A percentile compares a stretch with the other conserved stretches of the same genome.
These are phyloP conservation scores for Didymella pinodella DNA, from an alignment of 2,329 filamentous ascomycete species.

Conservation along the genomic window DNA sequence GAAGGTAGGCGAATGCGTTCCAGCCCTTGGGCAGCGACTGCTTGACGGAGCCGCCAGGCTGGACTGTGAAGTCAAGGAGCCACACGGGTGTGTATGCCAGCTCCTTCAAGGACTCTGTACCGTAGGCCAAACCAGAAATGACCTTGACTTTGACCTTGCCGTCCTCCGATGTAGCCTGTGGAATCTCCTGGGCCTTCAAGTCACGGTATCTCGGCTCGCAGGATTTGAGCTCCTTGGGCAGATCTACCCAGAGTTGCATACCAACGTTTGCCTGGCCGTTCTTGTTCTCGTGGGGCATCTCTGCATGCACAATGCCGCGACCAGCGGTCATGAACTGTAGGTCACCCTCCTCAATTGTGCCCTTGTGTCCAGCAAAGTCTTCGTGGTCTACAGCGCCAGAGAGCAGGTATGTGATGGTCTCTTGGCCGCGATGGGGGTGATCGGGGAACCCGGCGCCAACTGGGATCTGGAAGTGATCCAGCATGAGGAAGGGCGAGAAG, in stretches of 20 bases:
- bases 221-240: slow-evolving; percentile 80
- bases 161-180: slow-evolving; percentile 72
- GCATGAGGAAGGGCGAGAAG: slow-evolving; percentile 93
- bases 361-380: slow-evolving; percentile 86
- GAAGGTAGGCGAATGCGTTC: slow-evolving; percentile 88
- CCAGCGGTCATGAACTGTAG: slow-evolving; percentile 98
- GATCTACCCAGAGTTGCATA: slow-evolving; percentile 94
- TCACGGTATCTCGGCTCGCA: slow-evolving; percentile 95
- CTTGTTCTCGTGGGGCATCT: slow-evolving; percentile 84
- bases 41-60: slow-evolving; percentile 77
- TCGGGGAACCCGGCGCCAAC: slow-evolving; percentile 89
- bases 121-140: slow-evolving; percentile 84
- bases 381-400: slow-evolving; percentile 87
- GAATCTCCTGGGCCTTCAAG: slow-evolving; percentile 80
- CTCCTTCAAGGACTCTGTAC: slow-evolving; percentile 86
- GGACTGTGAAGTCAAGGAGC: slow-evolving; percentile 83
- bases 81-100: slow-evolving; percentile 97
- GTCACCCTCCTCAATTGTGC: slow-evolving; percentile 86
- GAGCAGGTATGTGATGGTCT: slow-evolving; percentile 91
- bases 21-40: slow-evolving; percentile 81
- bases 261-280: slow-evolving; percentile 83
- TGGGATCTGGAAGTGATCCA: slow-evolving; percentile 84
- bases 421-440: slow-evolving; percentile 82
- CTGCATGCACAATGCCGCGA: slow-evolving; percentile 88
- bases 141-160: slow-evolving; percentile 84